phyloP scores from a whole-genome alignment of 805 yeast genomes.

The Kuraishia molischiana region DNA sequence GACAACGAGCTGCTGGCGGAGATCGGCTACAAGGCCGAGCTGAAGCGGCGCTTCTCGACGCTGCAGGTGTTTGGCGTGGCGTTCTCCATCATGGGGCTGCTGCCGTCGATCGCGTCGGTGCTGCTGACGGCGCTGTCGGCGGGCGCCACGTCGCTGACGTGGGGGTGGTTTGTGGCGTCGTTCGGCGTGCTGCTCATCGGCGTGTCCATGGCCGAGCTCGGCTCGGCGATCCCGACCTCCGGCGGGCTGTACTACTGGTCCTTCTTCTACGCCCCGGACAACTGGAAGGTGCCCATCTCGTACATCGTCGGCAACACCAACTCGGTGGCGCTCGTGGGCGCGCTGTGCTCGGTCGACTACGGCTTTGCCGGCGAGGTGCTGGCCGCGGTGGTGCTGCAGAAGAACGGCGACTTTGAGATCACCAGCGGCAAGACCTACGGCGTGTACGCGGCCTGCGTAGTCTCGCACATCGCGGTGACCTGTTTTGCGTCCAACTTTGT shows the following conservation, averaged over 20 bases:
- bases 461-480: constrained; percentile 27
- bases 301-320: constrained; percentile 34
- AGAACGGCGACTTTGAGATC: constrained; percentile 28
- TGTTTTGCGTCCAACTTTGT: constrained; percentile 28
- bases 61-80: constrained; percentile 53
- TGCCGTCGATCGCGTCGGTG: constrained; percentile 44
- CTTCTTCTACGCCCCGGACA: constrained; percentile 31
- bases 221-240: constrained; percentile 57
- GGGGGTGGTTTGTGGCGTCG: constrained; percentile 46
- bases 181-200: constrained; percentile 45
- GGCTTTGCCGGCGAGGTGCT: constrained; percentile 34
- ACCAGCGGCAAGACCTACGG: constrained; percentile 31
- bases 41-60: constrained; percentile 47
- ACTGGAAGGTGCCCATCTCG: constrained; percentile 25
- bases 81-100: constrained; percentile 52
- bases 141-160: constrained; percentile 49
- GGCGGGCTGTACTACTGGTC: constrained; percentile 66
- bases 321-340: constrained; percentile 30
- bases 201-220: constrained; percentile 49
- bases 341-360: constrained; percentile 31
- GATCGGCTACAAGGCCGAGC: constrained; percentile 57
- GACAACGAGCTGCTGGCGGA: constrained; percentile 31
- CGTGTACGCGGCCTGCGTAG: constrained; percentile 31
- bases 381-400: constrained; percentile 29
- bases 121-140: constrained; percentile 43